These are phyloP conservation scores for Plasmodium berghei DNA, from an alignment of 169 alveolate species.

Conservation along the genomic window DNA sequence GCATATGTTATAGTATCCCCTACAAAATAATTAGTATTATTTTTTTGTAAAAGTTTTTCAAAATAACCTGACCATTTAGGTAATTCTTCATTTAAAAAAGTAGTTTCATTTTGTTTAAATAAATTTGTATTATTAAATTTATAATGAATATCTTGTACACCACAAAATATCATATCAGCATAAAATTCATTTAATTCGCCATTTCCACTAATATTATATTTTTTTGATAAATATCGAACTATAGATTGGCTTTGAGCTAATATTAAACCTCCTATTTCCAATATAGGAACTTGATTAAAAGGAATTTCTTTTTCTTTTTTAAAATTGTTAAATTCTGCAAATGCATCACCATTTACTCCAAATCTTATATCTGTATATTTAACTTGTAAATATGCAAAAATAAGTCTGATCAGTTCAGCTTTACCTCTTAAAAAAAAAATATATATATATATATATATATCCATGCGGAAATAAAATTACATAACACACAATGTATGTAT, in stretches of 20 bases:
- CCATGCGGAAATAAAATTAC: neutral
- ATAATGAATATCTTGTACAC: conserved; percentile 74
- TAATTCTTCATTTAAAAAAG: conserved; percentile 67
- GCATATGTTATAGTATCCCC: conserved; percentile 71
- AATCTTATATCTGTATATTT: conserved; percentile 56
- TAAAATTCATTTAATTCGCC: conserved; percentile 61
- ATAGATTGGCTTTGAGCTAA: conserved; percentile 70
- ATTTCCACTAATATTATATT: conserved; percentile 56
- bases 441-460: neutral
- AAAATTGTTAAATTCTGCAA: conserved; percentile 56
- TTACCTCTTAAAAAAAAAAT: conserved; percentile 35
- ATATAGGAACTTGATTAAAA: conserved; percentile 61
- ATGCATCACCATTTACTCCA: conserved; percentile 71
- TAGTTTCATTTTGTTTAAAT: conserved; percentile 72
- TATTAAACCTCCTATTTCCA: conserved; percentile 36
- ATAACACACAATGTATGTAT: too few species aligned
- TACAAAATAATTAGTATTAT: conserved; percentile 48
- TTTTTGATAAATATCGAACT: conserved; percentile 66
- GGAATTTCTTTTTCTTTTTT: conserved; percentile 72
- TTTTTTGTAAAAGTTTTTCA: conserved; percentile 55
- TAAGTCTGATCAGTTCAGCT: conserved; percentile 55
- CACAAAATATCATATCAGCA: conserved; percentile 72
- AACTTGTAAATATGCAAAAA: conserved; percentile 54
- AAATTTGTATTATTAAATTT: conserved; percentile 69
- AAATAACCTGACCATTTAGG: conserved; percentile 72